These are phyloP conservation scores for Euphrasia arctica DNA, from an alignment of 305 asterid genomes.

Conservation along the genomic window DNA sequence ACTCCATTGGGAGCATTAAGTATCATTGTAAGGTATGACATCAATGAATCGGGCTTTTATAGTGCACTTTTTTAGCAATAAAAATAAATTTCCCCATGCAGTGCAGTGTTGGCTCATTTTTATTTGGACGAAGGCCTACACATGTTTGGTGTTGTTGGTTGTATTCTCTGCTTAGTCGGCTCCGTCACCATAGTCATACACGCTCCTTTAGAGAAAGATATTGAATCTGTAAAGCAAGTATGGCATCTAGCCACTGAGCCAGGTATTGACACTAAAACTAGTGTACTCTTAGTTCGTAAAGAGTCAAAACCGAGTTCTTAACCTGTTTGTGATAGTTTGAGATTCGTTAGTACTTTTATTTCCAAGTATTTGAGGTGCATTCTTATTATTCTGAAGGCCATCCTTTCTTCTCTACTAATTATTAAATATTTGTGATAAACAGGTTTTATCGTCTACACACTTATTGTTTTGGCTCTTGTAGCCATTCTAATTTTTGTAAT, in stretches of 20 bases:
- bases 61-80: constrained; percentile 10
- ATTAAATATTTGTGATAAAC: constrained; percentile 18
- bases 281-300: background rate
- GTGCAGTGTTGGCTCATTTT: constrained; percentile 81
- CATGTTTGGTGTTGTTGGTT: constrained; percentile 82
- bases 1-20: background rate
- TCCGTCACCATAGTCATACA: constrained; percentile 76
- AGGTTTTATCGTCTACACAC: constrained; percentile 61
- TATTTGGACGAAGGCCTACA: constrained; percentile 58
- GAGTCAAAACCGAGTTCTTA: background rate
- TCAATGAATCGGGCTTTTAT: background rate
- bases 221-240: constrained; percentile 77
- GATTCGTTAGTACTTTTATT: background rate
- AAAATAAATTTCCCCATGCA: constrained; percentile 38
- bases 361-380: constrained; percentile 3
- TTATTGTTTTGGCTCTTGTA: constrained; percentile 38
- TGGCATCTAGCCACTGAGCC: constrained; percentile 83
- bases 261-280: constrained; percentile 34
- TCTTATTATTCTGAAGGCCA: background rate
- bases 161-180: constrained; percentile 80
- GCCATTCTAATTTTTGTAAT: constrained; percentile 38
- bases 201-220: constrained; percentile 76
- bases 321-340: constrained; percentile 1
- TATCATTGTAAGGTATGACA: background rate
- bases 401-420: too few species aligned